These are phyloP conservation scores for Pythium vanterpoolii DNA, from an alignment of 352 stramenopile genomes.

Conservation along the genomic window DNA sequence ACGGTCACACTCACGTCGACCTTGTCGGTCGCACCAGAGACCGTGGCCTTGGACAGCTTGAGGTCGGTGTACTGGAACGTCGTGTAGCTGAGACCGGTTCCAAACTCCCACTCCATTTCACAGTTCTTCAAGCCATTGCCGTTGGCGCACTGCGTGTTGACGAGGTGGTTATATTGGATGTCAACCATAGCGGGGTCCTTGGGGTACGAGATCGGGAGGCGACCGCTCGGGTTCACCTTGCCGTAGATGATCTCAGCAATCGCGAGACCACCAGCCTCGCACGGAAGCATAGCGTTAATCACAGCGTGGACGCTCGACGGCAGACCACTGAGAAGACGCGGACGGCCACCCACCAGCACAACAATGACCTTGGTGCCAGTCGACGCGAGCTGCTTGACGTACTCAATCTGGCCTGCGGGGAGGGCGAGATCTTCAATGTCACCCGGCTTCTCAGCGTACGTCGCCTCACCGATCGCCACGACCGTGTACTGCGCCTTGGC, in stretches of 20 bases:
- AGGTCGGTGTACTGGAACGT: conserved; percentile 46
- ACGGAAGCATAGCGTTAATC: conserved; percentile 78
- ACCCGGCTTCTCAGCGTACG: conserved; percentile 83
- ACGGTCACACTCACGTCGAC: conserved; percentile 21
- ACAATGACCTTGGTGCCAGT: conserved; percentile 82
- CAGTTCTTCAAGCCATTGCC: conserved; percentile 10
- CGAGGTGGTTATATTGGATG: conserved; percentile 76
- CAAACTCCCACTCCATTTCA: conserved; percentile 56
- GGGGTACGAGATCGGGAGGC: conserved; percentile 81
- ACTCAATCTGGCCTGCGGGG: conserved; percentile 61
- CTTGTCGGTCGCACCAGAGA: conserved; percentile 17
- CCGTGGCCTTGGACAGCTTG: conserved; percentile 27
- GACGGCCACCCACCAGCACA: conserved; percentile 74
- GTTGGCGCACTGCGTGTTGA: conserved; percentile 28
- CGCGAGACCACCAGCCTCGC: conserved; percentile 75
- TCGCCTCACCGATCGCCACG: conserved; percentile 67
- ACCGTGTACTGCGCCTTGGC: conserved; percentile 59
- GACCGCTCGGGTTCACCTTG: conserved; percentile 71
- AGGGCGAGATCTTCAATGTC: conserved; percentile 81
- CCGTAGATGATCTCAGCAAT: conserved; percentile 84
- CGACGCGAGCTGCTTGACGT: conserved; percentile 56
- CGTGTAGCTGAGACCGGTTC: conserved; percentile 58
- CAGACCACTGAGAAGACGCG: conserved; percentile 64
- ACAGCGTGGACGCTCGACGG: conserved; percentile 61
- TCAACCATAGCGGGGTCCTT: conserved; percentile 53